These are phyloP conservation scores for Novymonas esmeraldas DNA, from an alignment of 208 protist species.

Conservation along the genomic window DNA sequence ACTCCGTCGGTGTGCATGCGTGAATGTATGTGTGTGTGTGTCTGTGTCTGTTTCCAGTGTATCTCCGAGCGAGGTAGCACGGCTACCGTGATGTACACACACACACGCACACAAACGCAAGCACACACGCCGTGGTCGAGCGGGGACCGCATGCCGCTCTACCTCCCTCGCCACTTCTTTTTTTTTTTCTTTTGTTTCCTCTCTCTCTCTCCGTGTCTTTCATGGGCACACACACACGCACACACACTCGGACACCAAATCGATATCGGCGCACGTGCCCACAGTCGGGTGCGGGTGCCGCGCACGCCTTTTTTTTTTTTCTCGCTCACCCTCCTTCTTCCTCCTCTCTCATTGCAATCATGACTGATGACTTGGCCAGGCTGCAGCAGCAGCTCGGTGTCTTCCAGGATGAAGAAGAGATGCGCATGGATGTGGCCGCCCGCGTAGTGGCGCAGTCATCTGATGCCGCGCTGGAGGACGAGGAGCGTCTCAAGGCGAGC, in stretches of 20 bases:
- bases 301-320: conserved; percentile 6
- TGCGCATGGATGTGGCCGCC: conserved; percentile 61
- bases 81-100: background rate
- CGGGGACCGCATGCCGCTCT: background rate
- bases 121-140: background rate
- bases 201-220: background rate
- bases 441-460: conserved; percentile 42
- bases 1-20: background rate
- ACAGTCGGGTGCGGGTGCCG: background rate
- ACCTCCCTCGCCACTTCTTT: background rate
- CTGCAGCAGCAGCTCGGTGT: conserved; percentile 31
- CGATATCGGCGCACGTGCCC: background rate
- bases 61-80: background rate
- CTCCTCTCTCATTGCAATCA: conserved; percentile 1
- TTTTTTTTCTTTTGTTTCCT: background rate
- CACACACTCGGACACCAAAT: background rate
- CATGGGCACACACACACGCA: conserved; percentile 9
- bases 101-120: conserved; percentile 3
- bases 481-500: conserved; percentile 38
- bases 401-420: conserved; percentile 58
- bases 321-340: background rate
- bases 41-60: background rate
- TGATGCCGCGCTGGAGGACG: conserved; percentile 41
- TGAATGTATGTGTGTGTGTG: background rate
- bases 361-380: conserved; percentile 53